Evolutionary conservation across 2,329 filamentous ascomycete genomes (phyloP).

Genomic region (Dactylella cylindrospora): DNA sequence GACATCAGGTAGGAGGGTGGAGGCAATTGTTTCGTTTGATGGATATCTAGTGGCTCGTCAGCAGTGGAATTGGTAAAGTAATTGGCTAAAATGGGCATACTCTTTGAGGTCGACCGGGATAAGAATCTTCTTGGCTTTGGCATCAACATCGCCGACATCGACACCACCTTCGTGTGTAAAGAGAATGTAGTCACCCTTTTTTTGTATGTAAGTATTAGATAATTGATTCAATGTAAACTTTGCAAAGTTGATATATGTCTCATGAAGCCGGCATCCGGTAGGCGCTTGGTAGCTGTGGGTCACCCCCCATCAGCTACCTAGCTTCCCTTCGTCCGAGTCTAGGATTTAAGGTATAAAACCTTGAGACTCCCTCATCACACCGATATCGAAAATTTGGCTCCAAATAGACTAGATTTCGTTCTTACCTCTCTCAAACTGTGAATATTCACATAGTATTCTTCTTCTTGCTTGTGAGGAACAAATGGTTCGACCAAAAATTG

Average conservation of each 20-base stretch:
- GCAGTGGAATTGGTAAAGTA: not conserved
- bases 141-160: conserved; percentile 98
- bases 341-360: conserved; percentile 24
- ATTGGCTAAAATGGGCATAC: conserved; percentile 45
- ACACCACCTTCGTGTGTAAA: conserved; percentile 99
- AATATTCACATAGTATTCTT: conserved; percentile 99
- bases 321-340: conserved; percentile 43
- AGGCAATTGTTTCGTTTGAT: conserved; percentile 90
- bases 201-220: conserved; percentile 49
- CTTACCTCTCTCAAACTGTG: conserved; percentile 99
- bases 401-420: conserved; percentile 51
- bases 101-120: conserved; percentile 92
- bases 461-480: conserved; percentile 89
- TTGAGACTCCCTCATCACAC: not conserved
- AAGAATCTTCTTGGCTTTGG: conserved; percentile 97
- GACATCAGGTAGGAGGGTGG: conserved; percentile 83
- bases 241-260: conserved; percentile 1
- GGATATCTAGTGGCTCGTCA: conserved; percentile 63
- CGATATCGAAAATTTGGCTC: not conserved
- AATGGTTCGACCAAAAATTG: conserved; percentile 99
- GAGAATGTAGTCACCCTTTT: conserved; percentile 96
- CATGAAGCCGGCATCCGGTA: conserved; percentile 16
- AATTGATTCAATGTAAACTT: conserved; percentile 12
- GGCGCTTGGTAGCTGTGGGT: conserved; percentile 17
- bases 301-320: conserved; percentile 12